Evolutionary conservation across 169 alveolate genomes (phyloP).

Genomic region (Hepatocystis sp.): DNA sequence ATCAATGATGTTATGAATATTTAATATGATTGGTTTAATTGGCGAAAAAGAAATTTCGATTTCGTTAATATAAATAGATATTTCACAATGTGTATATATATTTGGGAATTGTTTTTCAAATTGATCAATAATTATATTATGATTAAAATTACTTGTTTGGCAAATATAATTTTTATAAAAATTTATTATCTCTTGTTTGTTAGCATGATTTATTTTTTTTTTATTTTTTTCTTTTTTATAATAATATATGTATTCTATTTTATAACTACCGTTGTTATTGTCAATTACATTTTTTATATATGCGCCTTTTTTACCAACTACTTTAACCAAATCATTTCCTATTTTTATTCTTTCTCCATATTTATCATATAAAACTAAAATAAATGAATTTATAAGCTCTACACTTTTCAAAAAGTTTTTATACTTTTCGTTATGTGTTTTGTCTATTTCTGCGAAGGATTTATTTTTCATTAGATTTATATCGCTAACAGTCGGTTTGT

Average conservation of each 20-base stretch:
- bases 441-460: constrained; percentile 21
- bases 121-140: constrained; percentile 33
- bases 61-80: constrained; percentile 59
- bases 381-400: constrained; percentile 30
- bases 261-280: constrained; percentile 68
- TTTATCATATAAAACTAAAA: constrained; percentile 30
- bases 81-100: constrained; percentile 26
- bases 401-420: constrained; percentile 12
- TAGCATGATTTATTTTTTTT: constrained; percentile 13
- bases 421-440: constrained; percentile 24
- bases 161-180: constrained; percentile 56
- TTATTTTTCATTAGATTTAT: too few species aligned
- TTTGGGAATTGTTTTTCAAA: constrained; percentile 24
- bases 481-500: too few species aligned
- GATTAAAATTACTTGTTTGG: constrained; percentile 25
- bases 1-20: constrained; percentile 33
- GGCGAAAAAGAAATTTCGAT: constrained; percentile 64
- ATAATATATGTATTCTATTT: constrained; percentile 31
- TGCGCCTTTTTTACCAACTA: constrained; percentile 67
- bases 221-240: constrained; percentile 19
- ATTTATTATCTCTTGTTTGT: constrained; percentile 16
- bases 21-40: constrained; percentile 48
- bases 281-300: constrained; percentile 71
- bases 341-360: constrained; percentile 66
- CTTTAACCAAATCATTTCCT: constrained; percentile 69